Evolutionary conservation across 2,329 filamentous ascomycete genomes (phyloP).

Genomic region (Nemania diffusa): DNA sequence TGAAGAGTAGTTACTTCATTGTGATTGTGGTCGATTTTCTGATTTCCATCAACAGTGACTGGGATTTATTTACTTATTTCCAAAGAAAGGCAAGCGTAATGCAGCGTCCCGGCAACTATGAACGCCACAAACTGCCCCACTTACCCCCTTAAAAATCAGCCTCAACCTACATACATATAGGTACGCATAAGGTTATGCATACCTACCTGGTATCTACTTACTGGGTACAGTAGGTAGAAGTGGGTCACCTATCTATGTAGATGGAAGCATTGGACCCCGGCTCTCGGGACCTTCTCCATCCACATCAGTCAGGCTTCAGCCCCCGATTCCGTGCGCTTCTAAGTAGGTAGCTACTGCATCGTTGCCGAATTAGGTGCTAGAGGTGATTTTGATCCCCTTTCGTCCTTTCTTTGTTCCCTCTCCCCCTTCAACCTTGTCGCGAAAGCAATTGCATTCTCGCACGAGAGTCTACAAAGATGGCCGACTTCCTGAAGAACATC

Average conservation of each 20-base stretch:
- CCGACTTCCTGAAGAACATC: slow-evolving; percentile 72
- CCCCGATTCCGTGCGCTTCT: slow-evolving; percentile 26
- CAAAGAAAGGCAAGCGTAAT: neutral
- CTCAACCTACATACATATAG: neutral
- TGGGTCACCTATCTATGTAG: slow-evolving; percentile 21
- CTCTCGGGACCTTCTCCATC: slow-evolving; percentile 25
- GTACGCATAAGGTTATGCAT: too few relatives aligned
- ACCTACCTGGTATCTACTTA: too few relatives aligned
- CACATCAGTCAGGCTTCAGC: slow-evolving; percentile 20
- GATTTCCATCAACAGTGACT: neutral
- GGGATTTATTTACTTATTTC: neutral
- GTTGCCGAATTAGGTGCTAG: slow-evolving; percentile 23
- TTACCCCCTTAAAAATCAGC: slow-evolving; percentile 8
- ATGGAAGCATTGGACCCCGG: slow-evolving; percentile 32
- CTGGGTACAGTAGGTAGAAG: too few relatives aligned
- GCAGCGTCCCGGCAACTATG: neutral
- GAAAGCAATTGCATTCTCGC: slow-evolving; percentile 36
- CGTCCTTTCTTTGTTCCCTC: slow-evolving; percentile 18
- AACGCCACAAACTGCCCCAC: slow-evolving; percentile 14
- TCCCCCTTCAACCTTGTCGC: slow-evolving; percentile 36
- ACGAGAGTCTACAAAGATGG: slow-evolving; percentile 57
- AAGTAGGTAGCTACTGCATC: neutral
- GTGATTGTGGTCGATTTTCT: neutral
- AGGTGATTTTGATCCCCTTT: slow-evolving; percentile 25
- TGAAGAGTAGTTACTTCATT: slow-evolving; percentile 4